phyloP scores from a whole-genome alignment of 116 monocot genomes.

The Papilionanthe hybrid region DNA sequence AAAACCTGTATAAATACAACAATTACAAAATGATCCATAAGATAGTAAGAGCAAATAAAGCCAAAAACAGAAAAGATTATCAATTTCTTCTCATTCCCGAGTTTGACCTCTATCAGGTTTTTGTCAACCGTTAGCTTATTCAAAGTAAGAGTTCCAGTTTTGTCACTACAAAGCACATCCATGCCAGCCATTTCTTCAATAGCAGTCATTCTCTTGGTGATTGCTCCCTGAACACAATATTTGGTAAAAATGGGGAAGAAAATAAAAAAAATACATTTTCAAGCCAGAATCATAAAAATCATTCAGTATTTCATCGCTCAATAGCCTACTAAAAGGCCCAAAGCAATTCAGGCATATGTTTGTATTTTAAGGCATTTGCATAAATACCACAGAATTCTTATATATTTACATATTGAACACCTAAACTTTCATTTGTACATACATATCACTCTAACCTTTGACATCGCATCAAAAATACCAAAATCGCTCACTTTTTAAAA shows the following conservation, averaged over 20 bases:
- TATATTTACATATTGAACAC: too few species aligned
- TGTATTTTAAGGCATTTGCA: too few species aligned
- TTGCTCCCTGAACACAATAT: conserved; percentile 58
- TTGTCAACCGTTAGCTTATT: conserved; percentile 88
- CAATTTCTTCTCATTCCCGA: not conserved
- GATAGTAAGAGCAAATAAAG: not conserved
- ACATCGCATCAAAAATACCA: too few species aligned
- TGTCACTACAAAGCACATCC: conserved; percentile 98
- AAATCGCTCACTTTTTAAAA: too few species aligned
- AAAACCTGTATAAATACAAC: conserved; percentile 52
- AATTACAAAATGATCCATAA: not conserved
- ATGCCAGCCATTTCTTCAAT: conserved; percentile 98
- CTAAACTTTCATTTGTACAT: too few species aligned
- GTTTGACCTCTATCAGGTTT: conserved; percentile 65
- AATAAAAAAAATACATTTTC: not conserved
- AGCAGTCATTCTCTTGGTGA: conserved; percentile 94
- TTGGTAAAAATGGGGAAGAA: not conserved
- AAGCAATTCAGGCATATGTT: not conserved
- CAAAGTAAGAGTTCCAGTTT: conserved; percentile 85
- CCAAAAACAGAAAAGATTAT: not conserved
- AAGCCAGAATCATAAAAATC: conserved; percentile 4
- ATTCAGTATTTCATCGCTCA: not conserved
- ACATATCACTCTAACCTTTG: too few species aligned
- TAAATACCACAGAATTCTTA: too few species aligned
- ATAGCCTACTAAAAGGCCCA: not conserved